Evolutionary conservation across 1,284 basidiomycete species (phyloP), one percentile per base, ranked within the genome.

Genomic region (Pseudozyma sp.): DNA sequence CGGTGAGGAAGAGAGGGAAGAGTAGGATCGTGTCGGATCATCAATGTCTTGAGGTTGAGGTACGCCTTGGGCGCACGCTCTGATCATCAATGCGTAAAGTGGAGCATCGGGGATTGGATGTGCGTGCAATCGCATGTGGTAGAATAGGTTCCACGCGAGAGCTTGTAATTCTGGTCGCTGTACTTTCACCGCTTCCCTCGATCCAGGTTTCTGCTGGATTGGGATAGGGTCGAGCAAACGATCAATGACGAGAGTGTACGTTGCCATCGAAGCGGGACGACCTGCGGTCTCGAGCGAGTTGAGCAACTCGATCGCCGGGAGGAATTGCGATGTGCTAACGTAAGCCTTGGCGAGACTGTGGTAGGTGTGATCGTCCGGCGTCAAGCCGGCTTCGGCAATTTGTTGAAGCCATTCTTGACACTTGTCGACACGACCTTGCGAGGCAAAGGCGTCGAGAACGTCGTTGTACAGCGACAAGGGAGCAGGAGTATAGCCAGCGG

Each of bases 111-210:
- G 95, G 2, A 87, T 86, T 0, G 94, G 91, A 81, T 99, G 94
- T 0, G 95, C 93, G 7, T 92, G 91, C 58, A 97, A 93, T 56
- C 97, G 93, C 93, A 97, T 97, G 84, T 98, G 95, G 2, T 92
- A 88, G 84, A 94, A 98, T 25, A 98, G 88, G 79, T 97, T 93
- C 93, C 93, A 97, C 1, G 65, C 78, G 12, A 76, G 16, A 11
- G 70, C 64, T 35, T 78, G 72, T 16, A 78, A 6, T 34, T 68
- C 76, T 3, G 64, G 63, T 16, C 71, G 40, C 19, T 59, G 61
- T 31, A 77, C 62, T 43, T 68, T 62, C 8, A 68, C 34, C 14
- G 38, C 14, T 12, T 7, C 25, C 25, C 38, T 39, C 8, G 48
- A 21, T n/a, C 14, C 18, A 10, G 56, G 14, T 1, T 31, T 31